Evolutionary conservation across 805 yeast genomes (phyloP), one percentile per base, ranked within the genome.

Genomic region (Tetrapisispora arboricola): DNA sequence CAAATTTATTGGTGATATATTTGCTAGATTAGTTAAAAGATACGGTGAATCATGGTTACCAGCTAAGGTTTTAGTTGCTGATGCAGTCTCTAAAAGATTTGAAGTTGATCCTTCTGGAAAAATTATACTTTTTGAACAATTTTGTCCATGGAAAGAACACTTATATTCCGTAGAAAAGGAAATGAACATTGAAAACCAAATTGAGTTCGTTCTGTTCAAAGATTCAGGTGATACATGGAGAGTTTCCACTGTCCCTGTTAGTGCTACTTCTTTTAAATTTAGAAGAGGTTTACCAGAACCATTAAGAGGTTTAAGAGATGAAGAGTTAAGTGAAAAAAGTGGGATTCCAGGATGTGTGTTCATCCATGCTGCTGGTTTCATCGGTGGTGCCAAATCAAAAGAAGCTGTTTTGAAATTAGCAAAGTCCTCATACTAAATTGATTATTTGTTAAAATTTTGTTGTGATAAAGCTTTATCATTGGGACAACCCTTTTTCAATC

Each of bases 281-380:
- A 78, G 98, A 66, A 74, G 75, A 61, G 82, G 95, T 24, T 71
- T 92, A 44, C 96, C 96, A 12, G 92, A 84, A 61, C 73, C 76
- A 16, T 84, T 95, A 86, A 76, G 98, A 68, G 98, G 98, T n/a
- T 66, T 88, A 36, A 78, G 98, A 59, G 98, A 92, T 58, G 90
- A 84, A 24, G 83, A 70, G 30, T 71, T 92, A 50, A 75, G 83
- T 49, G 68, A 77, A 49, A 66, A 72, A 49, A 68, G 86, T 27
- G 96, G 94, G n/a, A 75, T 92, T 41, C 78, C 75, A 25, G 95
- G 84, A 8, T 84, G 96, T 58, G 76, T 88, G 17, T 92, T 92
- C 57, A 78, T 92, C 43, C 98, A 92, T 54, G 96, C 97, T 33
- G 84, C 95, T 32, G 97, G 98, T 0, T 92, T 92, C 64, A 92